A percentile compares a stretch with the other conserved stretches of the same genome.
Evolutionary conservation across 495 filamentous ascomycete species (phyloP).

Genomic region (Aspergillus cavernicola): DNA sequence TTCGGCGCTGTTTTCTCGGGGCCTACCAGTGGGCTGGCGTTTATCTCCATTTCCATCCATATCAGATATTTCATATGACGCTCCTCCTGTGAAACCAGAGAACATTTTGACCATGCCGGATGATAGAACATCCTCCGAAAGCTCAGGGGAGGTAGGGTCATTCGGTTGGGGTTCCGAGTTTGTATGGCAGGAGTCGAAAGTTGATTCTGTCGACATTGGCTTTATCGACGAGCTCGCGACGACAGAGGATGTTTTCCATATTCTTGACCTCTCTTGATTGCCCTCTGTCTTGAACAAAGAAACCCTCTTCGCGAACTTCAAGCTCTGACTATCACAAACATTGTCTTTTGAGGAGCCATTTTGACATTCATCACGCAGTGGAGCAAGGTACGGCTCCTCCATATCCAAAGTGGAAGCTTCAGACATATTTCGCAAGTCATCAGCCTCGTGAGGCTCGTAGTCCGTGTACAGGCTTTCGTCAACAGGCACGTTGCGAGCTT

Average conservation of each 20-base stretch:
- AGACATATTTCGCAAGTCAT: neutral
- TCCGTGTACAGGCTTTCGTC: too few relatives aligned
- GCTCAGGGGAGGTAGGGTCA: neutral
- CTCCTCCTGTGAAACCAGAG: neutral
- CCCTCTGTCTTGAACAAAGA: neutral
- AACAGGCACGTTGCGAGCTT: too few relatives aligned
- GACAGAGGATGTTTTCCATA: neutral
- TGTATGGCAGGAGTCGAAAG: neutral
- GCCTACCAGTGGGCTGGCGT: neutral
- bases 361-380: neutral
- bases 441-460: too few relatives aligned
- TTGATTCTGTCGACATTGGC: neutral
- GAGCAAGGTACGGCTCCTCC: neutral
- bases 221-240: slow-evolving; percentile 4
- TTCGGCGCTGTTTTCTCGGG: neutral
- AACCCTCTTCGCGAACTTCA: neutral
- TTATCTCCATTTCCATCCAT: neutral
- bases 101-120: neutral
- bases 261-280: neutral
- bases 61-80: neutral
- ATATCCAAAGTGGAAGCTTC: too few relatives aligned
- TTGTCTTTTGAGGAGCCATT: neutral
- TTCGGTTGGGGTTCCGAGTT: neutral
- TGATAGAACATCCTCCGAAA: neutral
- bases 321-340: neutral